These are phyloP conservation scores for Gaultheria prostrata DNA, from an alignment of 148 eudicot genomes.

Conservation along the genomic window DNA sequence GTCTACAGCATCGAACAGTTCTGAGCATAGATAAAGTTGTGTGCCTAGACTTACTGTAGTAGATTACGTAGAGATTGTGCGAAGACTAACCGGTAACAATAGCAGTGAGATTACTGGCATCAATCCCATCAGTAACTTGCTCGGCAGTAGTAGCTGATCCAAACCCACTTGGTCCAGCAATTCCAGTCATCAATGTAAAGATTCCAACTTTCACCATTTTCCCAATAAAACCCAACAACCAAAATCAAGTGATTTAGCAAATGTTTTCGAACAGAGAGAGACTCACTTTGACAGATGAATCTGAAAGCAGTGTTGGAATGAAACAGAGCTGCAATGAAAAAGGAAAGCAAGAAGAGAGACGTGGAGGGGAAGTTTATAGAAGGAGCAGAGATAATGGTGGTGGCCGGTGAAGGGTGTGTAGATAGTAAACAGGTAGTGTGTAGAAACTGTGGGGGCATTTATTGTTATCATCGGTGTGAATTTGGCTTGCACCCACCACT, in stretches of 20 bases:
- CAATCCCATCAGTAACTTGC: slow-evolving; percentile 50
- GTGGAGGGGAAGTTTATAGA: background rate
- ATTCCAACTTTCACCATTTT: slow-evolving; percentile 25
- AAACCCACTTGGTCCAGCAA: slow-evolving; percentile 52
- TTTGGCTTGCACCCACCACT: too few relatives aligned
- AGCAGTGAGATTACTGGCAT: slow-evolving; percentile 49
- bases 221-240: background rate
- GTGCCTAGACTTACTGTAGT: too few relatives aligned
- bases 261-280: background rate
- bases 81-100: slow-evolving; percentile 43
- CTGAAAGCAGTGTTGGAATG: background rate
- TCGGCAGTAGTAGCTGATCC: slow-evolving; percentile 69
- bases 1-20: too few relatives aligned
- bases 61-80: too few relatives aligned
- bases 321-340: background rate
- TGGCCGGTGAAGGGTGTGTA: background rate
- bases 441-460: background rate
- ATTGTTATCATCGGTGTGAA: too few relatives aligned
- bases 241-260: background rate
- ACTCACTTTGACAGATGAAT: background rate
- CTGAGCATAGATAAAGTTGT: too few relatives aligned
- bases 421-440: background rate
- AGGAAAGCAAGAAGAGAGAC: background rate
- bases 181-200: slow-evolving; percentile 42
- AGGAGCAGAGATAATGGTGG: background rate